Base-by-base conservation (phyloP, 352 stramenopile genomes). In the Globisporangium spiculum region DNA sequence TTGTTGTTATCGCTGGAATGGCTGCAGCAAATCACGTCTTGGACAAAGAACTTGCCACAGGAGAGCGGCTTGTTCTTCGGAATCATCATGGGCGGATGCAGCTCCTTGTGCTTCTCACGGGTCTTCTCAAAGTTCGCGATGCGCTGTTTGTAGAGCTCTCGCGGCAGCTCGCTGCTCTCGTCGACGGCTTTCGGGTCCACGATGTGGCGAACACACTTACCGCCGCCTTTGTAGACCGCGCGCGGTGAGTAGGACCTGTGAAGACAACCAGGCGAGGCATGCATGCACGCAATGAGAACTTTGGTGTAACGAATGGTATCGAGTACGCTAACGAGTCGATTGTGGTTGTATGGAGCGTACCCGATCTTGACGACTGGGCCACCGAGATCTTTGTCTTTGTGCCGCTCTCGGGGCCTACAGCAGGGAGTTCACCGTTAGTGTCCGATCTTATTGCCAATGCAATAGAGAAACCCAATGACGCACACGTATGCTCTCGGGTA, bases 31-130 rank as follows among this genome's bases (percentile, higher is more conserved):
- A 90, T 67, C 12, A 87, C 52, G 68, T 90, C 78, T n/a, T 76
- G 63, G 9, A 87, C 73, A 36, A 88, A 90, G 58, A 84, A 90
- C 66, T 87, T 85, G 46, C 71, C 81, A 65, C 81, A 88, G 18
- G 72, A 72, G 55, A 90, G 74, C 30, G 78, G 74, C 53, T 87
- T 88, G 73, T 82, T 87, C 30, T 73, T 78, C 5, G 80, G 67
- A 44, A 90, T 78, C 18, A 74, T 67, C 75, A 92, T 83, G 1
- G 84, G 82, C 48, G 75, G 75, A 26, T 92, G 84, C 34, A 92
- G 85, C 60, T 92, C 82, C 59, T 91, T 92, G 60, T 79, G 64
- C 61, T 89, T 90, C 34, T 81, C 78, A 18, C 82, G 79, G 10
- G 73, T 75, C 66, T 83, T 86, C 67, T 84, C 79, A 24, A 91